Conservation (phyloP, 2,329 filamentous ascomycete genomes). For the Talaromyces sp. region DNA sequence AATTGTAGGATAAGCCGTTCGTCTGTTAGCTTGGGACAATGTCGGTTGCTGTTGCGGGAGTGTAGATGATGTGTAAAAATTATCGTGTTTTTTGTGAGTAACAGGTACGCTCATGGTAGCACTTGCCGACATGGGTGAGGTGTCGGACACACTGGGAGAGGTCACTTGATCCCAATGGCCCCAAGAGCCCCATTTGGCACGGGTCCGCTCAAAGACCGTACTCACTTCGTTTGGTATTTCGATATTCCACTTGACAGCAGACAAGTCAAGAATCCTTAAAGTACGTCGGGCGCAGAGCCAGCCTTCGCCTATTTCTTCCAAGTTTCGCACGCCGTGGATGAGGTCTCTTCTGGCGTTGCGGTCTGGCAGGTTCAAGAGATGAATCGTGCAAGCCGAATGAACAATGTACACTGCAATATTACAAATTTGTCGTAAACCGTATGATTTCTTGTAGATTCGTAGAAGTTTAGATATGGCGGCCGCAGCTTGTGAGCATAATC, state of each 20-base stretch:
- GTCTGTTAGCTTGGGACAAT: slow-evolving; percentile 13
- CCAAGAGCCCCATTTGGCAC: slow-evolving; percentile 76
- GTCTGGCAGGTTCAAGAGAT: slow-evolving; percentile 87
- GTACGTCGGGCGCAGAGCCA: slow-evolving; percentile 89
- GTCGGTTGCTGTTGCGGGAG: slow-evolving; percentile 22
- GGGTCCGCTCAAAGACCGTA: slow-evolving; percentile 71
- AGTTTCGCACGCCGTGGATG: slow-evolving; percentile 81
- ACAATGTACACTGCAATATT: slow-evolving; percentile 96
- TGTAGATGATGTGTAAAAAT: slow-evolving; percentile 13
- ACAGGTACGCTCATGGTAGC: slow-evolving; percentile 17
- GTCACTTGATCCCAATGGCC: slow-evolving; percentile 44
- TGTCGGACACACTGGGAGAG: slow-evolving; percentile 24
- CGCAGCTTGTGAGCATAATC: slow-evolving; percentile 87
- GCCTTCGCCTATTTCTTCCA: slow-evolving; percentile 93
- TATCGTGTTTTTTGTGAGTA: not conserved
- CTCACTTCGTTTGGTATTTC: slow-evolving; percentile 81
- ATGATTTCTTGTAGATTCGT: slow-evolving; percentile 87
- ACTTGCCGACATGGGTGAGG: slow-evolving; percentile 21
- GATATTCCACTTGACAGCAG: slow-evolving; percentile 86
- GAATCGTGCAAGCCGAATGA: slow-evolving; percentile 91
- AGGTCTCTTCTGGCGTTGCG: slow-evolving; percentile 89
- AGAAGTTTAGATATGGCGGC: slow-evolving; percentile 90
- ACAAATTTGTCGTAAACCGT: slow-evolving; percentile 88
- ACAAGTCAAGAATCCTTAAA: slow-evolving; percentile 77
- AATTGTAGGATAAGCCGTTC: slow-evolving; percentile 5